Base-by-base conservation (phyloP, 2,329 filamentous ascomycete species). In the Nannizziopsis arthrosporioides region DNA sequence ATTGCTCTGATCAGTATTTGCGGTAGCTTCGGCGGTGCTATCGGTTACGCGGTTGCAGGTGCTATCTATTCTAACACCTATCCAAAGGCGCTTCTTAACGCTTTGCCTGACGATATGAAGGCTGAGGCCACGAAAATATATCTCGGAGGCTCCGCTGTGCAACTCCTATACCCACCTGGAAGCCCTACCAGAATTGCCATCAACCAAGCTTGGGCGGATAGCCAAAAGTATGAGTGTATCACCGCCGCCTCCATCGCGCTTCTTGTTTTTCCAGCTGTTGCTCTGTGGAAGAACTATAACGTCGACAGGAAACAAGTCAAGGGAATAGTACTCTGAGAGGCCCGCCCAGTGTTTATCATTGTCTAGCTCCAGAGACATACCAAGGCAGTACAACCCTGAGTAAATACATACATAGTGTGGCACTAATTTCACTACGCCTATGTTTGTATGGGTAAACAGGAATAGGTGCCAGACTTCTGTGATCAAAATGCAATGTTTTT, bases 281-380 rank as follows among this genome's bases (percentile, higher is more conserved):
- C 57, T 1, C 59, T 74, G 40, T 75, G 72, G 72, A 64, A 65
- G 47, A 66, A 76, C 50, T 27, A 68, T 74, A 35, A 66, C 70
- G 37, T 62, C 76, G 15, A 68, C 15, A 56, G 66, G 63, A 56
- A 58, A 43, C 60, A 74, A 54, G 63, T 65, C 17, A 68, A 70
- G 55, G 71, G 70, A 10, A 64, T 54, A 38, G 62, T 69, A 38
- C 45, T 67, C 43, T 67, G 55, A 54, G 5, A 19, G 9, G n/a
- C 6, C 27, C 3, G 5, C 19, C 27, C 11, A 27, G 4, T 7
- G 22, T 7, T 27, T 27, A 4, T 7, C 3, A 27, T 27, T 27
- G 22, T 7, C 22, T 17, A 37, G 3, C 35, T 37, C 35, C 10
- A 17, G 35, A 9, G 9, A 17, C 7, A n/a, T n/a, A n/a, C n/a